phyloP scores from a whole-genome alignment of 768 basidiomycete genomes.

The Termitomyces sp. region DNA sequence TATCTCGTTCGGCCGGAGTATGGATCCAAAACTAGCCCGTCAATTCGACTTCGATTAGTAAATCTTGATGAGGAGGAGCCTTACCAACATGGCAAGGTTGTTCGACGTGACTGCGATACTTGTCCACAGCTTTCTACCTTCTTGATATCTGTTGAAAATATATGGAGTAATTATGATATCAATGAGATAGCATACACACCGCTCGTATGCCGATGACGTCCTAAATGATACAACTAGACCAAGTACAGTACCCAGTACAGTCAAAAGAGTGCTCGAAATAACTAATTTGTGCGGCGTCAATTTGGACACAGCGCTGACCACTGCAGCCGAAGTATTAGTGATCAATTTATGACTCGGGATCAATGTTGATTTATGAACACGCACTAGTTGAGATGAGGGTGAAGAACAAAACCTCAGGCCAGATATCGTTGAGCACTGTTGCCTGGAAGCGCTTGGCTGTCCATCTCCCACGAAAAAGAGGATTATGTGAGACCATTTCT shows the following conservation, averaged over 20 bases:
- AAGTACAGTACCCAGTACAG: conserved; percentile 70
- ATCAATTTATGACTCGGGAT: background rate
- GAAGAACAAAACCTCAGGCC: conserved; percentile 61
- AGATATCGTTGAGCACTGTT: conserved; percentile 62
- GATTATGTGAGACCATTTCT: conserved; percentile 37
- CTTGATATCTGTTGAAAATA: conserved; percentile 42
- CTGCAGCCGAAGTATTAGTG: conserved; percentile 22
- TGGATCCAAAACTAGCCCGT: conserved; percentile 51
- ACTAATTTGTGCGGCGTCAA: conserved; percentile 42
- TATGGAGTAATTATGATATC: background rate
- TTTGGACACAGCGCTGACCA: conserved; percentile 52
- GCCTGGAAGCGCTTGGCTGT: conserved; percentile 47
- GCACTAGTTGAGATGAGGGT: conserved; percentile 50
- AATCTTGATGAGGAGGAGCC: conserved; percentile 11
- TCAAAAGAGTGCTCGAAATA: conserved; percentile 50
- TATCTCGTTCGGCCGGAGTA: conserved; percentile 37
- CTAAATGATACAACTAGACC: conserved; percentile 70
- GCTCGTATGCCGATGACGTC: conserved; percentile 66
- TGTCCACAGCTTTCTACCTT: conserved; percentile 70
- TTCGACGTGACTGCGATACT: conserved; percentile 51
- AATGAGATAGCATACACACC: conserved; percentile 29
- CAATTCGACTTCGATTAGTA: background rate
- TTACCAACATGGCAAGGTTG: conserved; percentile 53
- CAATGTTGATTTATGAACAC: conserved; percentile 3
- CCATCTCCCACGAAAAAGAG: conserved; percentile 42